A percentile compares a stretch with the other conserved stretches of the same genome.
Conservation (phyloP, 495 filamentous ascomycete species). For the Cairneyella variabilis region DNA sequence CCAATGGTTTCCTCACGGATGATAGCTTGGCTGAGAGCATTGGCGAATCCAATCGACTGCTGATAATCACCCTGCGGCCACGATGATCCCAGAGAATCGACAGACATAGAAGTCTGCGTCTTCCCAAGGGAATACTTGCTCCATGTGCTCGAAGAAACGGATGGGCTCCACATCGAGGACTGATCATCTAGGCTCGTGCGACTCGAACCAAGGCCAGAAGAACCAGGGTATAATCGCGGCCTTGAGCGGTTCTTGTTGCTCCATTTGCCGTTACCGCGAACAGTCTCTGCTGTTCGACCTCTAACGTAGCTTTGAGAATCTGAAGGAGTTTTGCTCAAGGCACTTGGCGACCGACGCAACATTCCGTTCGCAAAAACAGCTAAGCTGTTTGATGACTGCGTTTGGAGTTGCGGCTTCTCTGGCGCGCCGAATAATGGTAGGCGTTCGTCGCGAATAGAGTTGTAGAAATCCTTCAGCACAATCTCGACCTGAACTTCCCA, state of each 20-base stretch:
- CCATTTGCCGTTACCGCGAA: slow-evolving; percentile 67
- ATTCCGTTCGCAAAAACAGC: slow-evolving; percentile 54
- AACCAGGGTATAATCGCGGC: slow-evolving; percentile 70
- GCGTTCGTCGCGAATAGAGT: slow-evolving; percentile 77
- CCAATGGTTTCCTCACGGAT: slow-evolving; percentile 80
- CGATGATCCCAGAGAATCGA: slow-evolving; percentile 79
- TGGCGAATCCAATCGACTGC: slow-evolving; percentile 96
- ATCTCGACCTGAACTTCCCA: slow-evolving; percentile 91
- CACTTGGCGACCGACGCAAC: slow-evolving; percentile 82
- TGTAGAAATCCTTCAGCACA: slow-evolving; percentile 89
- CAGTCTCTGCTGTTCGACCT: slow-evolving; percentile 64
- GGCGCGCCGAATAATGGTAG: slow-evolving; percentile 71
- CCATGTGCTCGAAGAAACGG: slow-evolving; percentile 80
- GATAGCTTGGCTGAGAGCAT: slow-evolving; percentile 93
- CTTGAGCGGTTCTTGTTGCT: slow-evolving; percentile 80
- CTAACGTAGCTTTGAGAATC: slow-evolving; percentile 69
- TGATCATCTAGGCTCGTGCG: slow-evolving; percentile 90
- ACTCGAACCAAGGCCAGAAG: slow-evolving; percentile 84
- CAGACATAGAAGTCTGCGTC: slow-evolving; percentile 84
- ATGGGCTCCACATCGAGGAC: slow-evolving; percentile 87
- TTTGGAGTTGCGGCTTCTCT: slow-evolving; percentile 28
- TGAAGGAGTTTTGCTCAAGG: slow-evolving; percentile 80
- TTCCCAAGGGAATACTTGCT: slow-evolving; percentile 90
- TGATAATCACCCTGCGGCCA: slow-evolving; percentile 82
- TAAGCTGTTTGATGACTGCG: slow-evolving; percentile 37